Evolutionary conservation across 768 basidiomycete species (phyloP).

Genomic region (Agaricus bisporus): DNA sequence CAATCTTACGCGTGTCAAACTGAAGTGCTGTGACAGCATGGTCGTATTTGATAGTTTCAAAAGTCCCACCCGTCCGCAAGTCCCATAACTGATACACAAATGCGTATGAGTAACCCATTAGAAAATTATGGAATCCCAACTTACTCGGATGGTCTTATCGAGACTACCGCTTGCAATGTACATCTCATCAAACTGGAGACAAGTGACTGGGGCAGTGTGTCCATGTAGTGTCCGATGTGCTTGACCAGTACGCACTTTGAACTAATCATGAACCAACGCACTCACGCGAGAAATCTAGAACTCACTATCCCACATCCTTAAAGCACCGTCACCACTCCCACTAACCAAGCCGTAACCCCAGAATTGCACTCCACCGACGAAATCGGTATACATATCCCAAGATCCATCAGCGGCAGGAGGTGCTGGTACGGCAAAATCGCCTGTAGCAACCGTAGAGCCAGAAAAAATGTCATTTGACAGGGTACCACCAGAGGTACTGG

Average conservation of each 20-base stretch:
- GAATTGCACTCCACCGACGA: slow-evolving; percentile 95
- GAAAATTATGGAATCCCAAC: slow-evolving; percentile 19
- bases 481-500: slow-evolving; percentile 31
- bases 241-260: slow-evolving; percentile 92
- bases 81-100: slow-evolving; percentile 81
- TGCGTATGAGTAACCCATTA: slow-evolving; percentile 1
- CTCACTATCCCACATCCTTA: slow-evolving; percentile 99
- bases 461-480: slow-evolving; percentile 43
- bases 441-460: slow-evolving; percentile 48
- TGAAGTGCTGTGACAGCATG: slow-evolving; percentile 87
- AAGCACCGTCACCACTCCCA: slow-evolving; percentile 94
- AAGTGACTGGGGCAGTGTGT: slow-evolving; percentile 90
- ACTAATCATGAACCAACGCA: background rate
- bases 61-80: slow-evolving; percentile 79
- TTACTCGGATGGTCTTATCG: slow-evolving; percentile 86
- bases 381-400: slow-evolving; percentile 95
- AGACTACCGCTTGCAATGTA: slow-evolving; percentile 90
- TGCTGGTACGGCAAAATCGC: slow-evolving; percentile 73
- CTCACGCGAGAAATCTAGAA: slow-evolving; percentile 15
- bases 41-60: slow-evolving; percentile 88
- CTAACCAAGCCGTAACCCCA: slow-evolving; percentile 98
- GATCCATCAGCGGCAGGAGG: slow-evolving; percentile 87
- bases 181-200: slow-evolving; percentile 93
- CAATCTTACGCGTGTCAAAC: slow-evolving; percentile 91
- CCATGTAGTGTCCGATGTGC: slow-evolving; percentile 89